Base-by-base conservation (phyloP, 2,329 filamentous ascomycete genomes). In the Cladosporium sphaerospermum region DNA sequence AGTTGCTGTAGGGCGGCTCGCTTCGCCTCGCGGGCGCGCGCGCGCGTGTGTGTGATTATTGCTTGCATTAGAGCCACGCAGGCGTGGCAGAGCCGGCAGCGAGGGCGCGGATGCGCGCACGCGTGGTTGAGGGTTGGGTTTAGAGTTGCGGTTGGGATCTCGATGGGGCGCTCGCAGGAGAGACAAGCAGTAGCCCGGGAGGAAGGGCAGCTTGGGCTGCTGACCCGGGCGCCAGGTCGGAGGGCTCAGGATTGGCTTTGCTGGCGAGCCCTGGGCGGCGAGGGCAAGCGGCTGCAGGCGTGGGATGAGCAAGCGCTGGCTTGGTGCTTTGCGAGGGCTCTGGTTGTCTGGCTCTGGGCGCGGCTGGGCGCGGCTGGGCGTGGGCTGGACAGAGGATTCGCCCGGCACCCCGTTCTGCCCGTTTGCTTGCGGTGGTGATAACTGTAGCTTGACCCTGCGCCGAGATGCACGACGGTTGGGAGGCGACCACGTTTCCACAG, bases 401-500 rank as follows among this genome's bases (percentile, higher is more conserved):
- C 34, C 10, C 39, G 19, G 40, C 16, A 51, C 48, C 48, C 43
- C 48, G 48, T 51, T 51, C 31, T 31, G n/a, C 13, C 16, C 36
- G 13, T 18, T 49, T 44, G 9, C 9, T 6, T 5, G 16, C 16
- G 19, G n/a, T 39, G 32, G 48, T 43, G 39, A 34, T 6, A 9
- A 9, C 13, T 43, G 23, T 51, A 44, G 33, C 48, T 51, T 51
- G 40, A 19, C 48, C 48, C 48, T 51, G 48, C 40, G 34, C 34
- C 10, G 34, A 36, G 37, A 51, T 44, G 48, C 48, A 51, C 40
- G 48, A 51, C 48, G 48, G 48, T 43, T 51, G 40, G 40, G 34
- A 23, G 47, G 40, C 48, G 48, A 51, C 48, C 48, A 51, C 48
- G 48, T 51, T 51, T 51, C 48, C 37, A 32, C 40, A 51, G 18